These are phyloP conservation scores for Epicoccum nigrum DNA, from an alignment of 2,329 filamentous ascomycete genomes.

Conservation along the genomic window DNA sequence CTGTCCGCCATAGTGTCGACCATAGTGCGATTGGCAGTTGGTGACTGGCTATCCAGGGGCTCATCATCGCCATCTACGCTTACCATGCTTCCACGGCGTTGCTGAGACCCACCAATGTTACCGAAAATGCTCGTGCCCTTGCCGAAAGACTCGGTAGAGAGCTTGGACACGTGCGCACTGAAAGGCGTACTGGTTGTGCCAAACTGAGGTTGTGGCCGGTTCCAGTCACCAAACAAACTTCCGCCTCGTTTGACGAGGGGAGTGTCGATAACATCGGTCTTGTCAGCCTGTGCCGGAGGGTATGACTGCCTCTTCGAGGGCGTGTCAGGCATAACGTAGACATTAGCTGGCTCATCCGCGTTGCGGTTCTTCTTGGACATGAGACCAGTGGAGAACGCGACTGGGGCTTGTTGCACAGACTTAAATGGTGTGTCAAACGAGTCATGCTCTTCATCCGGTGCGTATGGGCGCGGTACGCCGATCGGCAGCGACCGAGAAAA, in stretches of 20 bases:
- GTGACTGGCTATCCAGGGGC: conserved; percentile 55
- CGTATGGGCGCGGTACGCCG: conserved; percentile 62
- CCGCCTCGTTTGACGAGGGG: conserved; percentile 46
- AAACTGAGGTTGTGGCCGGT: conserved; percentile 73
- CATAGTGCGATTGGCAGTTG: conserved; percentile 57
- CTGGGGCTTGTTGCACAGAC: conserved; percentile 71
- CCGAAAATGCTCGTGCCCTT: conserved; percentile 68
- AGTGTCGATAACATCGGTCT: conserved; percentile 47
- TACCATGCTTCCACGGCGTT: conserved; percentile 72
- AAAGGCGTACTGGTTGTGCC: conserved; percentile 83
- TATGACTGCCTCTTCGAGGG: conserved; percentile 90
- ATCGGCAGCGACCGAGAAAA: conserved; percentile 80
- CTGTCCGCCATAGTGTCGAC: conserved; percentile 54
- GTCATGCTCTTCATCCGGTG: conserved; percentile 55
- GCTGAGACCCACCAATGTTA: conserved; percentile 57
- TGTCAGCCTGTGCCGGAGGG: conserved; percentile 62
- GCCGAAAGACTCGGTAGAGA: conserved; percentile 71
- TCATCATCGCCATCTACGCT: conserved; percentile 76
- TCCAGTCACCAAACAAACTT: conserved; percentile 67
- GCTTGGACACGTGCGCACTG: conserved; percentile 65
- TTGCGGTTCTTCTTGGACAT: conserved; percentile 90
- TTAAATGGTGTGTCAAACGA: conserved; percentile 81
- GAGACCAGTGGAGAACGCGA: conserved; percentile 83
- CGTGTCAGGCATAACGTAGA: conserved; percentile 83
- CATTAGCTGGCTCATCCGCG: conserved; percentile 66